phyloP scores from a whole-genome alignment of 345 rosid species.

The Citrus australasica region DNA sequence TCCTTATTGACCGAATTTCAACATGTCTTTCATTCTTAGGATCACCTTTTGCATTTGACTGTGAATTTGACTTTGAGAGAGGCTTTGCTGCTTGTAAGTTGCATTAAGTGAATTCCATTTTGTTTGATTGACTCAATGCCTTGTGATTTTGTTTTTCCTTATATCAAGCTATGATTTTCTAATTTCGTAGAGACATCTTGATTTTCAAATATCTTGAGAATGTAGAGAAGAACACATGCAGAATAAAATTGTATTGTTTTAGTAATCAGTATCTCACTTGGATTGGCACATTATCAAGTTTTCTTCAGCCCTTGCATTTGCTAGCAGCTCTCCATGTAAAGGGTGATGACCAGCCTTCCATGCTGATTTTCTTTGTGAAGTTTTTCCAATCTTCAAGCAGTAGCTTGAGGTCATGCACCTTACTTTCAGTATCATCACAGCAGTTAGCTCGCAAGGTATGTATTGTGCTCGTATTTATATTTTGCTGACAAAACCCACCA shows the following conservation, averaged over 20 bases:
- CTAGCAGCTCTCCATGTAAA: slow-evolving; percentile 10
- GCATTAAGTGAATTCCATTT: slow-evolving; percentile 7
- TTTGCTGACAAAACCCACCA: slow-evolving; percentile 30
- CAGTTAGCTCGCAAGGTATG: slow-evolving; percentile 40
- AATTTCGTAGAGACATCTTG: background rate
- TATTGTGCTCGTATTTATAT: slow-evolving; percentile 22
- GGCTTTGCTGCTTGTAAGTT: slow-evolving; percentile 23
- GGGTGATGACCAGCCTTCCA: background rate
- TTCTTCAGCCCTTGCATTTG: slow-evolving; percentile 9
- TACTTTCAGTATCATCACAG: slow-evolving; percentile 31
- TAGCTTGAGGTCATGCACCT: slow-evolving; percentile 35
- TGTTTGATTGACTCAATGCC: slow-evolving; percentile 15
- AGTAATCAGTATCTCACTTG: background rate
- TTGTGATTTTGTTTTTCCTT: slow-evolving; percentile 2
- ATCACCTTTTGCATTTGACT: background rate
- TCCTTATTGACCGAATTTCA: slow-evolving; percentile 33
- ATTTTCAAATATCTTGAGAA: background rate
- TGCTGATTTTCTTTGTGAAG: background rate
- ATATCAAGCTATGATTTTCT: slow-evolving; percentile 4
- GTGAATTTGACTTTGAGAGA: slow-evolving; percentile 16
- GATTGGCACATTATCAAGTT: background rate
- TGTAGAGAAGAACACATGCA: background rate
- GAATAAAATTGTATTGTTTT: background rate
- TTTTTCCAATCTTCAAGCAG: slow-evolving; percentile 40
- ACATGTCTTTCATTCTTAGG: slow-evolving; percentile 17